Percentiles rank a stretch among this genome's conserved stretches.
Evolutionary conservation across 2,329 filamentous ascomycete species (phyloP).

Genomic region (Akanthomyces lecanii): DNA sequence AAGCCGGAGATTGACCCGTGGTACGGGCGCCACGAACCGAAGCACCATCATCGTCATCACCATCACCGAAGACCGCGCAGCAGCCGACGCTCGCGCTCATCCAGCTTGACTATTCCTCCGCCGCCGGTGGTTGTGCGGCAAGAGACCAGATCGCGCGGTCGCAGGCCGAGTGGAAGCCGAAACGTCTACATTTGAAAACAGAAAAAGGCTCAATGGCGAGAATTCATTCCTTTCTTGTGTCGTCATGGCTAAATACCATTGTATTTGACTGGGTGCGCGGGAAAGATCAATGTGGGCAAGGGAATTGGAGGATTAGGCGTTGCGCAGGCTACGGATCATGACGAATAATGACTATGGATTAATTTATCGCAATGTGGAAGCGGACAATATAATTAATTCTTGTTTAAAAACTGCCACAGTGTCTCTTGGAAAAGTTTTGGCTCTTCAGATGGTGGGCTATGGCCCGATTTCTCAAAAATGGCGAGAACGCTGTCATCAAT

Average conservation of each 20-base stretch:
- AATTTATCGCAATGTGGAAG: too few relatives aligned
- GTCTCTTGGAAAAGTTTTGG: slow-evolving; percentile 19
- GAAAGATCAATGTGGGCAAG: too few relatives aligned
- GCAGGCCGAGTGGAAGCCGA: background rate
- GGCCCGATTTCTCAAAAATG: slow-evolving; percentile 24
- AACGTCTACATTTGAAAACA: background rate
- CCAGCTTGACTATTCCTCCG: slow-evolving; percentile 23
- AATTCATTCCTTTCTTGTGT: too few relatives aligned
- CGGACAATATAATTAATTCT: background rate
- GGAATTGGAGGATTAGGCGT: too few relatives aligned
- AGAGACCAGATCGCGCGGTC: background rate
- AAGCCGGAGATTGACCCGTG: slow-evolving; percentile 29
- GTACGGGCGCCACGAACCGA: slow-evolving; percentile 27
- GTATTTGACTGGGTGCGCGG: too few relatives aligned
- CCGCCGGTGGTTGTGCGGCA: slow-evolving; percentile 22
- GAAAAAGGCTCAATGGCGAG: too few relatives aligned
- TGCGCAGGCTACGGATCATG: background rate
- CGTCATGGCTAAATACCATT: too few relatives aligned
- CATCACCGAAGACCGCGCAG: slow-evolving; percentile 24
- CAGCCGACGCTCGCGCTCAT: slow-evolving; percentile 20
- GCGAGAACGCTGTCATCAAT: slow-evolving; percentile 21
- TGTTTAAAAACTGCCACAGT: slow-evolving; percentile 13
- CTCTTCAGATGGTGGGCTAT: slow-evolving; percentile 23
- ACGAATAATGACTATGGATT: background rate
- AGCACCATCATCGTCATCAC: slow-evolving; percentile 23